Percentiles rank a stretch among this genome's conserved stretches.
These are phyloP conservation scores for Fistulifera pelliculosa DNA, from an alignment of 108 stramenopile genomes.

Conservation along the genomic window DNA sequence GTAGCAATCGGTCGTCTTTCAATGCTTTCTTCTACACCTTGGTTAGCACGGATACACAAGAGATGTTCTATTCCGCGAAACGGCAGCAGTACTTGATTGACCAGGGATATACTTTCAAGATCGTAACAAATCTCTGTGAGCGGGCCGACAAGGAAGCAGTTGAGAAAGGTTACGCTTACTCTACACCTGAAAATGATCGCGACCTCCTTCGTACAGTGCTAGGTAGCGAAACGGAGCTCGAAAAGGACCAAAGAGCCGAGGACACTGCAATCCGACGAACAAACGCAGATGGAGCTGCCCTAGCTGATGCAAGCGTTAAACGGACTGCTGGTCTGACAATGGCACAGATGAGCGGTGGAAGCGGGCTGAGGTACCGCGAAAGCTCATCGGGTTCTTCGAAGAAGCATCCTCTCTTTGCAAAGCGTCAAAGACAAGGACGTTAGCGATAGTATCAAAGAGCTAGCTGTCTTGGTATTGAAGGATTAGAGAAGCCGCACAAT, in stretches of 20 bases:
- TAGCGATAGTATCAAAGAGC: no score
- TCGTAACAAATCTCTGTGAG: constrained; percentile 84
- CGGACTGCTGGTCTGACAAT: constrained; percentile 62
- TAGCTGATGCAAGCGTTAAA: constrained; percentile 72
- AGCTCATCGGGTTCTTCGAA: constrained; percentile 33
- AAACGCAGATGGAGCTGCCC: constrained; percentile 72
- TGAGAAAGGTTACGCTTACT: constrained; percentile 55
- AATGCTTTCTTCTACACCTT: constrained; percentile 99
- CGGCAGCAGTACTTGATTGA: constrained; percentile 98
- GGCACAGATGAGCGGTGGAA: constrained; percentile 68
- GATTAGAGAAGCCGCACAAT: no score
- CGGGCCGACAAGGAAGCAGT: constrained; percentile 61
- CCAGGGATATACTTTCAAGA: constrained; percentile 99
- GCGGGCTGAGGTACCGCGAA: constrained; percentile 65
- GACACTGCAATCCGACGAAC: constrained; percentile 86
- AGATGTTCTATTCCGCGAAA: constrained; percentile 97
- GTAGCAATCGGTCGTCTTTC: constrained; percentile 85
- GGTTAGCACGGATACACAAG: constrained; percentile 95
- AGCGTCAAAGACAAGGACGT: constrained; percentile 20
- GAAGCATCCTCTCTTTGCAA: constrained; percentile 78
- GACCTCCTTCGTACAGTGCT: constrained; percentile 60
- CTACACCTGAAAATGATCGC: constrained; percentile 67
- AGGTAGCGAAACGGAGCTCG: constrained; percentile 65
- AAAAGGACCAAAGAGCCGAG: constrained; percentile 78
- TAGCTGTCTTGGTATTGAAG: no score